Conservation (phyloP, 106 monocot genomes). For the Dioscorea dumetorum region DNA sequence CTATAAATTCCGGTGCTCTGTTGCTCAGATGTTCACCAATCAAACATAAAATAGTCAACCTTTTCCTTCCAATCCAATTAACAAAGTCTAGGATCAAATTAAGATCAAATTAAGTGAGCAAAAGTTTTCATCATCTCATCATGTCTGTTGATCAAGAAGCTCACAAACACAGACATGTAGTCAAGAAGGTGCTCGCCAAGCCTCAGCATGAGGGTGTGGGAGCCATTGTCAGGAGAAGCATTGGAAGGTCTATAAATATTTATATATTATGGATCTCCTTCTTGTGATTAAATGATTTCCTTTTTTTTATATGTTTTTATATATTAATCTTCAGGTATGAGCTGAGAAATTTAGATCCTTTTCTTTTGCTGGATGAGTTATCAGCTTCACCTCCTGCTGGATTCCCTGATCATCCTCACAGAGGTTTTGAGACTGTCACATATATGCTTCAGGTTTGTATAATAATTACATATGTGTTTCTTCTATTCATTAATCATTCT, state of each 20-base stretch:
- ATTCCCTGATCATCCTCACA: constrained; percentile 76
- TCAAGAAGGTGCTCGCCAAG: constrained; percentile 52
- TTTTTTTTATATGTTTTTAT: constrained; percentile 1
- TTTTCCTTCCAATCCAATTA: background rate
- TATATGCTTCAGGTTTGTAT: constrained; percentile 63
- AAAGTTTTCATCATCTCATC: background rate
- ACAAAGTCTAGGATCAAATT: background rate
- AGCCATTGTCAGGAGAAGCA: constrained; percentile 65
- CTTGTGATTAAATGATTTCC: background rate
- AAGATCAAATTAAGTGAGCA: background rate
- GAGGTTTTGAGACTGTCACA: constrained; percentile 79
- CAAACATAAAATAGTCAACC: constrained; percentile 1
- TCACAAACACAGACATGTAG: constrained; percentile 36
- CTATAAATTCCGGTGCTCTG: constrained; percentile 23
- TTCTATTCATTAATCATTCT: no score
- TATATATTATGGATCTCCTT: background rate
- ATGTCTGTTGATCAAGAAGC: background rate
- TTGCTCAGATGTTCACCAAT: constrained; percentile 8
- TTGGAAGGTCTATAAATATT: constrained; percentile 37
- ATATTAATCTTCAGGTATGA: constrained; percentile 37
- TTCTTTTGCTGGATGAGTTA: constrained; percentile 73
- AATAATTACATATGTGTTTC: background rate
- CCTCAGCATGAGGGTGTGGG: constrained; percentile 53
- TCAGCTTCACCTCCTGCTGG: constrained; percentile 56
- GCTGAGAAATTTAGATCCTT: constrained; percentile 63